Evolutionary conservation across 495 filamentous ascomycete genomes (phyloP), one percentile per base, ranked within the genome.

Genomic region (Penicilliopsis zonata): DNA sequence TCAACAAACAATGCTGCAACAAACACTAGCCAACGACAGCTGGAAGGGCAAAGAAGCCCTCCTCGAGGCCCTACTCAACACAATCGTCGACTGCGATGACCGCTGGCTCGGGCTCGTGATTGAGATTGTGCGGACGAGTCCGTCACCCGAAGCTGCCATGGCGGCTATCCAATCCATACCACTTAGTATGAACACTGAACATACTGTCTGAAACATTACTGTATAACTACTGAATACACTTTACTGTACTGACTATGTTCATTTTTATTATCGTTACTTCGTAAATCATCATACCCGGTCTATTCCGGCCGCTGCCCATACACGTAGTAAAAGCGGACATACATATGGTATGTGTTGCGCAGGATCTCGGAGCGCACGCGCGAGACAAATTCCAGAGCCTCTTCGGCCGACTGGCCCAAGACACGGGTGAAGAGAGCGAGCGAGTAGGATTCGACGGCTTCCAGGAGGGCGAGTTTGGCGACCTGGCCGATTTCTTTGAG

Each of bases 381-480:
- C 2, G 56, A 41, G 39, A 57, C 47, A 21, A 46, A 50, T 6
- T 51, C 50, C 31, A 47, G 49, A 2, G 57, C 50, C 14, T 58
- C 44, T 14, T 64, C 58, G 15, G 41, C 48, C 0, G 47, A 37
- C 47, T 62, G 68, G 0, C 69, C 69, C 9, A 72, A 46, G 0
- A 68, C 63, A 10, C 64, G 60, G 1, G 70, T 76, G 31, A 77
- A 74, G 3, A 75, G 48, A 9, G 61, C 63, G 13, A 71, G 55
- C 4, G 57, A 63, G 25, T 74, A 63, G 4, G 65, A 69, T 34
- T 73, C 56, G 27, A 76, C 33, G 0, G 65, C 62, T n/a, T 59
- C 48, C 28, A 58, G 38, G 13, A 61, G 24, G 3, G 45, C 39
- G 9, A 53, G 21, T 43, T 55, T 57, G 29, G 50, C 49, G 12